Conservation (phyloP, 2,329 filamentous ascomycete species). For the Cadophora sp. region DNA sequence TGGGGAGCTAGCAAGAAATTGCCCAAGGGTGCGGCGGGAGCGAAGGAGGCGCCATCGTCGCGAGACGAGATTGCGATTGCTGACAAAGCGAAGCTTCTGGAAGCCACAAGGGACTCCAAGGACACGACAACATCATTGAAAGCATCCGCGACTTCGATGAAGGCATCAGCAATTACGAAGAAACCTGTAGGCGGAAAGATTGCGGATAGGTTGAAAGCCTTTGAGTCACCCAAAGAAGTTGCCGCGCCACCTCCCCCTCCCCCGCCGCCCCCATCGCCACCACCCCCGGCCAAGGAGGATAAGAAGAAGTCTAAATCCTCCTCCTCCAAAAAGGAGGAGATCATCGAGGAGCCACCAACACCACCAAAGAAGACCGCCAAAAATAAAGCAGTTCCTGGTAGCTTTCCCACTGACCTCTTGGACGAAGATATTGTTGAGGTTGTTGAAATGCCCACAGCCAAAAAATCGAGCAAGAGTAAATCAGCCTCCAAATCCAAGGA, state of each 20-base stretch:
- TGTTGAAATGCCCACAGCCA: conserved; percentile 42
- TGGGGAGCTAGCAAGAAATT: conserved; percentile 60
- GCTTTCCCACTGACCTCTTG: conserved; percentile 53
- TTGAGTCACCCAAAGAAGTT: conserved; percentile 53
- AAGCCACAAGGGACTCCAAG: conserved; percentile 52
- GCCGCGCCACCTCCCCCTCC: conserved; percentile 33
- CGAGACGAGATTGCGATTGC: conserved; percentile 54
- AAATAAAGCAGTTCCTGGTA: conserved; percentile 58
- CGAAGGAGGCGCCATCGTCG: conserved; percentile 47
- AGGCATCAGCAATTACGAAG: conserved; percentile 48
- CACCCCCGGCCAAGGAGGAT: conserved; percentile 51
- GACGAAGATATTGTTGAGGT: conserved; percentile 30
- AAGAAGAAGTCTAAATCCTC: conserved; percentile 50
- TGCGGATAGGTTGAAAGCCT: conserved; percentile 62
- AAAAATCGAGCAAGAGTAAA: conserved; percentile 50
- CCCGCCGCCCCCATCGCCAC: conserved; percentile 46
- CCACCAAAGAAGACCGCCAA: conserved; percentile 47
- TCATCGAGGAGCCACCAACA: conserved; percentile 39
- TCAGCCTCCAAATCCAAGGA: conserved; percentile 46
- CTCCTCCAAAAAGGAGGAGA: conserved; percentile 48
- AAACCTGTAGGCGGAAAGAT: conserved; percentile 56
- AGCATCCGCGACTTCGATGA: conserved; percentile 49
- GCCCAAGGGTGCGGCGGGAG: conserved; percentile 42
- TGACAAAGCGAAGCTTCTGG: conserved; percentile 57
- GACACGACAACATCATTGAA: conserved; percentile 51